Evolutionary conservation across 768 basidiomycete species (phyloP).

Genomic region (Kwoniella sp.): DNA sequence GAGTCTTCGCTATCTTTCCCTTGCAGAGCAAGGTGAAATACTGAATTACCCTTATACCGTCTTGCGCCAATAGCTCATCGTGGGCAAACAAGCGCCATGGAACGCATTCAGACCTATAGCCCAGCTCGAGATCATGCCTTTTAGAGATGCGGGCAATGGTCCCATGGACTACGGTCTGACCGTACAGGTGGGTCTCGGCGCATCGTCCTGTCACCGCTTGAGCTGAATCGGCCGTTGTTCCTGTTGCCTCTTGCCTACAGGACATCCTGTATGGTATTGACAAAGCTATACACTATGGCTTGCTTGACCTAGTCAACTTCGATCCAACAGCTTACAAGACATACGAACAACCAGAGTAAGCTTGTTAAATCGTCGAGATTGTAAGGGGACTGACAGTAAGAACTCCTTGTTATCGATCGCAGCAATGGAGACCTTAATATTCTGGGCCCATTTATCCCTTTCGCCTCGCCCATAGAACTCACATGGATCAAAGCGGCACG

Average conservation of each 20-base stretch:
- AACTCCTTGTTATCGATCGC: constrained; percentile 59
- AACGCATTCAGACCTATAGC: constrained; percentile 94
- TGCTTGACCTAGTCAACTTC: constrained; percentile 63
- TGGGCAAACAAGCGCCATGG: constrained; percentile 84
- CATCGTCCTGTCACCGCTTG: not conserved
- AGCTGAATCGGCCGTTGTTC: not conserved
- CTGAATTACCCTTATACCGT: not conserved
- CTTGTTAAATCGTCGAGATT: not conserved
- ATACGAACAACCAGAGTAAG: constrained; percentile 70
- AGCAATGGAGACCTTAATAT: constrained; percentile 47
- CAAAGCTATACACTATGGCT: constrained; percentile 57
- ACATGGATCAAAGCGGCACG: constrained; percentile 56
- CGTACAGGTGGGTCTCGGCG: constrained; percentile 83
- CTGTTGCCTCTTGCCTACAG: constrained; percentile 57
- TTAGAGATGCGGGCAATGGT: constrained; percentile 91
- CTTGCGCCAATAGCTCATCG: constrained; percentile 85
- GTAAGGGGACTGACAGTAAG: constrained; percentile 77
- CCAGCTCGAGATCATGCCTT: constrained; percentile 75
- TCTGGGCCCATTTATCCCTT: constrained; percentile 65
- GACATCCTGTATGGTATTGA: constrained; percentile 91
- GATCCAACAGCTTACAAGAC: constrained; percentile 69
- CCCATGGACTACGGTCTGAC: constrained; percentile 88
- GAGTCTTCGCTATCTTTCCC: constrained; percentile 46
- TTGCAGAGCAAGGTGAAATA: not conserved
- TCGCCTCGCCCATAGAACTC: constrained; percentile 85